Conservation (phyloP, 345 rosid genomes). For the Eucalyptus erythrocorys region DNA sequence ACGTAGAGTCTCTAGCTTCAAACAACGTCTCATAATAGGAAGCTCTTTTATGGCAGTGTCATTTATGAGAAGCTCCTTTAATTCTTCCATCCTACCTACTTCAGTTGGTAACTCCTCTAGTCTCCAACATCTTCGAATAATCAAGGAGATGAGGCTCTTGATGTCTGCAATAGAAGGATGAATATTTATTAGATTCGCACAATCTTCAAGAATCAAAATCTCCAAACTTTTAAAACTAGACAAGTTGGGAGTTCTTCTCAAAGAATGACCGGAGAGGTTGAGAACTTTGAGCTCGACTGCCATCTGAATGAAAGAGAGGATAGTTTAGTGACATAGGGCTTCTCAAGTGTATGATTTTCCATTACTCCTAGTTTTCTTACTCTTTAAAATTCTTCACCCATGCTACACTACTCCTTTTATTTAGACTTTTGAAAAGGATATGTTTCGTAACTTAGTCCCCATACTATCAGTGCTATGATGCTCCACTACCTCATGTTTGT, state of each 20-base stretch:
- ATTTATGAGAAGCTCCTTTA: not conserved
- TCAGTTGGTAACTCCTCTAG: not conserved
- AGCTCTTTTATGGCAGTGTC: not conserved
- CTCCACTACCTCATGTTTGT: no score
- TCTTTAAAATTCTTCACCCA: no score
- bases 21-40: not conserved
- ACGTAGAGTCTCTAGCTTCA: not conserved
- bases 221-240: not conserved
- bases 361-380: no score
- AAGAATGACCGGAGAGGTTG: no score
- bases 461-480: no score
- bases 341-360: no score
- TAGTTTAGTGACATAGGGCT: no score
- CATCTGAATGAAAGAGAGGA: accelerated
- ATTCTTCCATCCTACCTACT: not conserved
- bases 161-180: not conserved
- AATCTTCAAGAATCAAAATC: not conserved
- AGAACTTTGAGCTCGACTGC: no score
- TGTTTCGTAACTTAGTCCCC: no score
- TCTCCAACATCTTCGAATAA: accelerated
- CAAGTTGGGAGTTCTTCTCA: not conserved
- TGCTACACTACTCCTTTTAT: no score
- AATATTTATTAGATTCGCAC: not conserved
- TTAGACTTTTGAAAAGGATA: no score
- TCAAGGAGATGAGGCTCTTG: not conserved